Base-by-base conservation (phyloP, 2,329 filamentous ascomycete genomes). In the Stagonosporopsis chrysanthemi region DNA sequence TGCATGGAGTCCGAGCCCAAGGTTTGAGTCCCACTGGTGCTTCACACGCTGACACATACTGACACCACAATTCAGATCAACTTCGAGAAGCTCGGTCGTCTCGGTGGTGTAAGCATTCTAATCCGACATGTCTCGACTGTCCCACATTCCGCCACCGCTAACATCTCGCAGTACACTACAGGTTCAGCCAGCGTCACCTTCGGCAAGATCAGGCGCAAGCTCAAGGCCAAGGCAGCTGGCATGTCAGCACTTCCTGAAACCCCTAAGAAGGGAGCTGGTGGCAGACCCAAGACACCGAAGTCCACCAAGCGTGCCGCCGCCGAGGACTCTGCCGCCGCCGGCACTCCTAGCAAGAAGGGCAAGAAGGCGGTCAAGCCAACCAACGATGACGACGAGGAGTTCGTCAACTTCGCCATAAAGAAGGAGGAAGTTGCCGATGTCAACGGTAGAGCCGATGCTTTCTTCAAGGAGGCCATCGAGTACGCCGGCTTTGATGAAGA, bases 1-100 rank as follows among this genome's bases (percentile, higher is more conserved):
- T 76, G 74, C 52, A 65, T 76, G 58, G 70, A 73, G 2, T 41
- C 15, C 0, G 62, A 72, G 33, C 73, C 72, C 22, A 76, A 74
- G 64, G 74, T 73, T 62, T 28, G 49, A 56, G 14, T 33, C 31
- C 14, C 36, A 4, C 8, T 8, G 3, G 17, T 11, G 8, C 9
- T 19, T 19, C 42, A 23, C 17, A 8, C 1, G 15, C 8, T 17
- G 9, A n/a, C 31, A 15, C 22, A 8, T 17, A 17, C 36, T 40
- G 35, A 46, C 54, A 19, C n/a, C 14, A 12, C 33, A 7, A n/a
- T 39, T 38, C 17, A 62, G 61, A 55, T 62, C 39, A 33, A 63
- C 56, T 53, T 49, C 46, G 36, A 49, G 29, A 67, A 68, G 42
- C 56, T 66, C 26, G 61, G 61, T n/a, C 33, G 28, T 39, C 51